A percentile compares a stretch with the other conserved stretches of the same genome.
Evolutionary conservation across 495 filamentous ascomycete species (phyloP).

Genomic region (Penicillium canariense): DNA sequence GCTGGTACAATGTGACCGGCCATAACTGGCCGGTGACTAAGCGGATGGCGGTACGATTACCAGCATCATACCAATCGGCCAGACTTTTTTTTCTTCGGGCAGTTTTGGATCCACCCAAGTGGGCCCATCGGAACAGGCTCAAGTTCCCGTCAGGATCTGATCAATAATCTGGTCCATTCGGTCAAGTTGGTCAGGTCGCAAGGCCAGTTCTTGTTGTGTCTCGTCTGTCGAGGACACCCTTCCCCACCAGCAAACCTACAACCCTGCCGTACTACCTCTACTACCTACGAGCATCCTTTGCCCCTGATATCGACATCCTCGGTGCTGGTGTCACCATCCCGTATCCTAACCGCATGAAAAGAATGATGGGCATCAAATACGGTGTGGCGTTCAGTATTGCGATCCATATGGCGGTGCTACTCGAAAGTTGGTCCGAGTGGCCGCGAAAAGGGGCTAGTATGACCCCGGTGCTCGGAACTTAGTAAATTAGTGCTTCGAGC

Average conservation of each 20-base stretch:
- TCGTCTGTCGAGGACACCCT: not conserved
- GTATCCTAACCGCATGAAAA: not conserved
- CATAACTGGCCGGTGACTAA: not conserved
- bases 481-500: too few relatives aligned
- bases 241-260: not conserved
- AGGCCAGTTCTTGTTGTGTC: not conserved
- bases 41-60: slow-evolving; percentile 4
- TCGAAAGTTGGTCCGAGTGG: not conserved
- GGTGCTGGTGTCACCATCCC: too few relatives aligned
- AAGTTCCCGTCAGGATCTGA: too few relatives aligned
- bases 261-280: not conserved
- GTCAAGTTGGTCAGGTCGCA: not conserved
- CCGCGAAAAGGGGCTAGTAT: slow-evolving; percentile 3
- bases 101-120: not conserved
- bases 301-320: not conserved
- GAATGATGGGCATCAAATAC: not conserved
- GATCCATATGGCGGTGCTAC: not conserved
- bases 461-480: not conserved
- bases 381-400: slow-evolving; percentile 2
- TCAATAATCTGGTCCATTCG: too few relatives aligned
- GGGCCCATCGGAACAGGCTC: too few relatives aligned
- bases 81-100: slow-evolving; percentile 5
- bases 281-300: not conserved
- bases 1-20: not conserved
- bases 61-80: not conserved